phyloP scores from a whole-genome alignment of 2,329 filamentous ascomycete species.

The Colletotrichum lini region DNA sequence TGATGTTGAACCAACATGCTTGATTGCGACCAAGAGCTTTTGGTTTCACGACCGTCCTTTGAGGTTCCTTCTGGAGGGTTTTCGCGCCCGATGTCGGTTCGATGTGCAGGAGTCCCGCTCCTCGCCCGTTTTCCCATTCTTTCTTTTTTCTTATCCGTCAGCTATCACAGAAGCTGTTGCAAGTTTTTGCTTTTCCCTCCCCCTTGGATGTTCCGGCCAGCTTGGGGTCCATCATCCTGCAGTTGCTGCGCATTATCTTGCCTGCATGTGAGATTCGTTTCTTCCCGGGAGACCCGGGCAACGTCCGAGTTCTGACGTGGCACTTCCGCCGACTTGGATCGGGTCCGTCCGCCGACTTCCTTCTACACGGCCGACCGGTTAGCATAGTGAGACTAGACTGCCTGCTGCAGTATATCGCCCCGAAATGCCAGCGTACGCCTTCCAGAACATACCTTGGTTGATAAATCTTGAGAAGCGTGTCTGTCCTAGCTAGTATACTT shows the following conservation, averaged over 20 bases:
- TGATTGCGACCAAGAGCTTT: background rate
- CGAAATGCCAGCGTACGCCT: no score
- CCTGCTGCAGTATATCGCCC: no score
- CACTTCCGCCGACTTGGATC: no score
- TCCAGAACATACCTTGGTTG: no score
- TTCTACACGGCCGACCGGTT: no score
- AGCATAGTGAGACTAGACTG: no score
- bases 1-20: background rate
- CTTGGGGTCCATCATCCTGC: background rate
- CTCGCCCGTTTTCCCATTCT: background rate
- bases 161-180: background rate
- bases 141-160: background rate
- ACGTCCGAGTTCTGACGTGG: background rate
- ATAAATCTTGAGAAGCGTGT: no score
- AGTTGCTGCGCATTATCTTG: background rate
- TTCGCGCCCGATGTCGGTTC: background rate
- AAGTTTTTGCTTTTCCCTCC: background rate
- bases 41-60: background rate
- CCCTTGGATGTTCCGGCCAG: background rate
- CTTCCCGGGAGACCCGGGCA: slow-evolving; percentile 1
- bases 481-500: no score
- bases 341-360: no score
- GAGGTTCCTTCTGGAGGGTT: background rate
- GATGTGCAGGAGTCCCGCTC: background rate
- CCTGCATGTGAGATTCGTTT: no score